phyloP scores from a whole-genome alignment of 2,329 filamentous ascomycete species.

The Botrytis pseudocinerea region DNA sequence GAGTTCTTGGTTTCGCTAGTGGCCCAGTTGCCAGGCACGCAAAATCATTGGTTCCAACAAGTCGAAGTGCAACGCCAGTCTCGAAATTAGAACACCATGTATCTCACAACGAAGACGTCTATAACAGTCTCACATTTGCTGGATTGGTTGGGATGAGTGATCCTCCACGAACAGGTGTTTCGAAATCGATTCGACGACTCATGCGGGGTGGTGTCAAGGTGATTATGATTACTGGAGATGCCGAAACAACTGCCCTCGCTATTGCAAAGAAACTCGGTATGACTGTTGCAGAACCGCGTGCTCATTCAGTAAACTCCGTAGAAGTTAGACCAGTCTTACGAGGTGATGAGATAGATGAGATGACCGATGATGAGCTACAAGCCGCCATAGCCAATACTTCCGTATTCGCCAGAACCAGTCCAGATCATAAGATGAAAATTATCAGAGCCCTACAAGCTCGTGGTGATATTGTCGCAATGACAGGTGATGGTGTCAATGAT shows the following conservation, averaged over 20 bases:
- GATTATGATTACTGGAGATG: slow-evolving; percentile 98
- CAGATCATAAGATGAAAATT: slow-evolving; percentile 98
- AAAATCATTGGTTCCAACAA: slow-evolving; percentile 42
- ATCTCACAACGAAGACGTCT: slow-evolving; percentile 68
- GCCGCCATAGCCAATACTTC: slow-evolving; percentile 85
- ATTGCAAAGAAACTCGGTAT: slow-evolving; percentile 96
- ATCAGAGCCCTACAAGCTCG: slow-evolving; percentile 86
- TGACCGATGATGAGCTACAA: slow-evolving; percentile 82
- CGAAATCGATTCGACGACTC: slow-evolving; percentile 81
- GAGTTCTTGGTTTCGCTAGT: slow-evolving; percentile 92
- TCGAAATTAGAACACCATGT: slow-evolving; percentile 37
- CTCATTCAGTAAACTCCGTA: slow-evolving; percentile 55
- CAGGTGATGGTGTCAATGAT: slow-evolving; percentile 96
- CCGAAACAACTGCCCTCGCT: slow-evolving; percentile 89
- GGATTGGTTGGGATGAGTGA: slow-evolving; percentile 97
- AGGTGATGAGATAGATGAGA: slow-evolving; percentile 89
- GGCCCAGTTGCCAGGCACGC: slow-evolving; percentile 61
- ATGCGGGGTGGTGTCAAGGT: slow-evolving; percentile 95
- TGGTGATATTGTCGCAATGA: slow-evolving; percentile 98
- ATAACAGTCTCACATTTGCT: slow-evolving; percentile 82
- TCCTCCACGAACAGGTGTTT: slow-evolving; percentile 86
- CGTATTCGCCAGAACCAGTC: slow-evolving; percentile 93
- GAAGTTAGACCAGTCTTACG: slow-evolving; percentile 72
- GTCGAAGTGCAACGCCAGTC: slow-evolving; percentile 54
- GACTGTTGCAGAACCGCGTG: slow-evolving; percentile 63